Evolutionary conservation across 768 basidiomycete species (phyloP).

Genomic region (Pseudohyphozyma bogoriensis): DNA sequence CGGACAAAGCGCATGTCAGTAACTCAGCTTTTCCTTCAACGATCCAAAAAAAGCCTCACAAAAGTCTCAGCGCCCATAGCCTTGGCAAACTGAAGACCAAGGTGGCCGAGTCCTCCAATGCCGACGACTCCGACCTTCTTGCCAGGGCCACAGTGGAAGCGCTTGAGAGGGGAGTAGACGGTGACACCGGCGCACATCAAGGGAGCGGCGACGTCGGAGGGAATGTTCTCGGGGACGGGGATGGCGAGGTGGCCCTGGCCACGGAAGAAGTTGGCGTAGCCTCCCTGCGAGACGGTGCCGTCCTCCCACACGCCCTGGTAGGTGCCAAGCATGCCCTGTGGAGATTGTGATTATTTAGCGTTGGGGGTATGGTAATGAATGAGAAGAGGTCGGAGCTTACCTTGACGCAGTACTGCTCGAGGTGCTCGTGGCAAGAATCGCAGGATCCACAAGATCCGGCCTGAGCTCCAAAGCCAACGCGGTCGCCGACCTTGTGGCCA

Average conservation of each 20-base stretch:
- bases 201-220: constrained; percentile 36
- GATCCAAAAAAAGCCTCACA: constrained; percentile 41
- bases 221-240: constrained; percentile 38
- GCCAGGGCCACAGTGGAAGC: constrained; percentile 50
- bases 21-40: constrained; percentile 31
- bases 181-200: constrained; percentile 40
- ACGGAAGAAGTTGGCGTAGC: constrained; percentile 39
- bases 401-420: constrained; percentile 30
- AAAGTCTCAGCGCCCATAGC: constrained; percentile 29
- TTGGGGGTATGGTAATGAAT: constrained; percentile 11
- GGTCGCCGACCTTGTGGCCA: constrained; percentile 35
- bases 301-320: constrained; percentile 24
- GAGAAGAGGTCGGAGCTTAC: too few species aligned
- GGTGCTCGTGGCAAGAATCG: constrained; percentile 25
- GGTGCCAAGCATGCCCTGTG: not conserved
- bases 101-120: constrained; percentile 49
- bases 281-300: constrained; percentile 35
- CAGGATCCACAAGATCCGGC: constrained; percentile 32
- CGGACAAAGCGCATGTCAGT: constrained; percentile 50
- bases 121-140: constrained; percentile 59
- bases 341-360: constrained; percentile 4
- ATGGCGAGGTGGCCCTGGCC: constrained; percentile 37
- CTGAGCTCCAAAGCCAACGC: constrained; percentile 43
- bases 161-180: constrained; percentile 37
- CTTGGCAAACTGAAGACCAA: constrained; percentile 17